A percentile compares a stretch with the other conserved stretches of the same genome.
phyloP scores from a whole-genome alignment of 352 stramenopile species.

The Blastocystis sp. region DNA sequence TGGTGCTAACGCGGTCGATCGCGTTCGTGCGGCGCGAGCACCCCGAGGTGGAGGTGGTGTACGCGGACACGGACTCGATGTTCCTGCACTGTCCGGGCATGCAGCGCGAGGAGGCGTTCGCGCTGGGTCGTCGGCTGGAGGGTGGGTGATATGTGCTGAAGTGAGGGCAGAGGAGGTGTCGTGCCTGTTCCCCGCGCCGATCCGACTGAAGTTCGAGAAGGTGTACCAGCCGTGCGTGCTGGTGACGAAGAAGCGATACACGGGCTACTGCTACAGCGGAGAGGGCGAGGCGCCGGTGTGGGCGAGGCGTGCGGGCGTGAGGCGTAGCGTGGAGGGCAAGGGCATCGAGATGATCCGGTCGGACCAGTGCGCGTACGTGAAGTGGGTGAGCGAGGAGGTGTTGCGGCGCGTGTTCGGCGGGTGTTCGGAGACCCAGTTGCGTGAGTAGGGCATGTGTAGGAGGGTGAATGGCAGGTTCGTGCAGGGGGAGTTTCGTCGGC shows the following conservation, averaged over 20 bases:
- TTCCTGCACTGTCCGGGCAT: constrained; percentile 93
- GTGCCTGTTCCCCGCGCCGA: constrained; percentile 77
- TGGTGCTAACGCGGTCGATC: constrained; percentile 31
- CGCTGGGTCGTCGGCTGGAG: constrained; percentile 84
- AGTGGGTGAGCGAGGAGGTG: constrained; percentile 63
- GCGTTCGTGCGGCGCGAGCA: constrained; percentile 1
- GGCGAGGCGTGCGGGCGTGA: neutral
- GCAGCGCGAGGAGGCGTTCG: constrained; percentile 87
- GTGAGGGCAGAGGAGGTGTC: constrained; percentile 78
- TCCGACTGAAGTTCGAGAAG: constrained; percentile 79
- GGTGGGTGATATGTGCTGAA: neutral
- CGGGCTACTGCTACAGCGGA: constrained; percentile 80
- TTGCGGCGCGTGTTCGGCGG: constrained; percentile 66
- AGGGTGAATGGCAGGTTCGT: constrained; percentile 20
- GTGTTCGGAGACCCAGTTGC: neutral
- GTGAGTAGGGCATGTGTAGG: neutral
- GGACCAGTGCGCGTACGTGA: constrained; percentile 83
- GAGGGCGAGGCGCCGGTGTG: constrained; percentile 24
- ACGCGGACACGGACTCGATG: constrained; percentile 96
- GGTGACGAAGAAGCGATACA: constrained; percentile 91
- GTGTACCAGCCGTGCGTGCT: constrained; percentile 87
- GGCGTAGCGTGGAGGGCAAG: constrained; percentile 81
- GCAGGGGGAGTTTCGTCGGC: constrained; percentile 26
- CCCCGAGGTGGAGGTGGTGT: constrained; percentile 71
- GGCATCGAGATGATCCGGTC: constrained; percentile 86